Conservation (phyloP, 2,329 filamentous ascomycete species). For the Lasiodiplodia hormozganensis region DNA sequence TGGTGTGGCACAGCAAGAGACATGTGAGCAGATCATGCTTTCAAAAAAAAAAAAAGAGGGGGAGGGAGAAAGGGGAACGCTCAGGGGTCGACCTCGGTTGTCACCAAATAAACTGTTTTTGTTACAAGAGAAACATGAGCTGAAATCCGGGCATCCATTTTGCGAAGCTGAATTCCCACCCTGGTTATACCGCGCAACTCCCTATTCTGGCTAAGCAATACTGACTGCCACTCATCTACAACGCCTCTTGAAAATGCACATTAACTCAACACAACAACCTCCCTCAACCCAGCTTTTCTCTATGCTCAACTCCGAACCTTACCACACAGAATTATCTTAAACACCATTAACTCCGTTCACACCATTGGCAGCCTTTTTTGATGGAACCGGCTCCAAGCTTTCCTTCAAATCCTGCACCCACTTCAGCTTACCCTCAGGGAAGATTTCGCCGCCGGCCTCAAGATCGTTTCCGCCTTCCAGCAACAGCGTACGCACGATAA, state of each 20-base stretch:
- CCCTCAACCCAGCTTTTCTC: background rate
- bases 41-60: too few relatives aligned
- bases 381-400: constrained; percentile 20
- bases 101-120: too few relatives aligned
- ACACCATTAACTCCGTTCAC: constrained; percentile 12
- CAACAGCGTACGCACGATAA: constrained; percentile 49
- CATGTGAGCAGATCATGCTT: too few relatives aligned
- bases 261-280: background rate
- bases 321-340: background rate
- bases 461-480: constrained; percentile 46
- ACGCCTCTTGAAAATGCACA: background rate
- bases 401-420: constrained; percentile 43
- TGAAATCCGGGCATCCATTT: too few relatives aligned
- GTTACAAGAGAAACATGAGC: too few relatives aligned
- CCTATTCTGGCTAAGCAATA: background rate
- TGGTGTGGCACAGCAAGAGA: too few relatives aligned
- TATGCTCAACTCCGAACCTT: background rate
- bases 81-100: too few relatives aligned
- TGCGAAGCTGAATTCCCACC: too few relatives aligned
- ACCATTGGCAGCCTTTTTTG: background rate
- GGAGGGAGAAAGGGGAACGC: too few relatives aligned
- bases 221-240: background rate
- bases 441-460: constrained; percentile 47
- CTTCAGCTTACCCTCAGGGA: constrained; percentile 43
- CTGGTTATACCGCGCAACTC: too few relatives aligned